Evolutionary conservation across 1,139 yeast genomes (phyloP).

Genomic region (Candida sanyaensis): DNA sequence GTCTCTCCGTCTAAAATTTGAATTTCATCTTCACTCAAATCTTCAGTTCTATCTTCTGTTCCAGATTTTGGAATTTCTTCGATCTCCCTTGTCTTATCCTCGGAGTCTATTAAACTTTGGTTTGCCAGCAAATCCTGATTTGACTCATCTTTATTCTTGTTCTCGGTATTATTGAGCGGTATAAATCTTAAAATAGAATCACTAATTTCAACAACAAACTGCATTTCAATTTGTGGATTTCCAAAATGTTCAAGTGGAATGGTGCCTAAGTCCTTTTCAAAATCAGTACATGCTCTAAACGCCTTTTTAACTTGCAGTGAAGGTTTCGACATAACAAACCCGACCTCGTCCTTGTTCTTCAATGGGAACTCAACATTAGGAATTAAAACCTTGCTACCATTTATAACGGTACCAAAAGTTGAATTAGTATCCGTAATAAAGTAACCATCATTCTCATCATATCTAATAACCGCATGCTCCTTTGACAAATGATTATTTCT

Average conservation of each 20-base stretch:
- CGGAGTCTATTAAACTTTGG: background rate
- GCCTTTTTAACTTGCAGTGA: conserved; percentile 23
- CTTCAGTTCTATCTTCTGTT: conserved; percentile 3
- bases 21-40: conserved; percentile 5
- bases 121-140: background rate
- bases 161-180: conserved; percentile 5
- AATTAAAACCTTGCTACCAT: conserved; percentile 21
- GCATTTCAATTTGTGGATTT: conserved; percentile 25
- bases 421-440: conserved; percentile 32
- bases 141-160: background rate
- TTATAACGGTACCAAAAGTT: conserved; percentile 44
- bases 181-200: conserved; percentile 9
- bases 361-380: conserved; percentile 23
- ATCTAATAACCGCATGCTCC: conserved; percentile 19
- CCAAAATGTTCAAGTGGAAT: conserved; percentile 27
- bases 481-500: conserved; percentile 37
- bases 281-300: conserved; percentile 12
- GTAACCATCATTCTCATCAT: conserved; percentile 18
- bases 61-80: conserved; percentile 1
- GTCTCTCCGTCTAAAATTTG: background rate
- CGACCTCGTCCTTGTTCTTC: conserved; percentile 26
- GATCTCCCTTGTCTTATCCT: background rate
- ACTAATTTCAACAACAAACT: conserved; percentile 19
- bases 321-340: conserved; percentile 35
- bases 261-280: conserved; percentile 1